A percentile compares a stretch with the other conserved stretches of the same genome.
Evolutionary conservation across 2,329 filamentous ascomycete species (phyloP).

Genomic region (Fusarium secorum): DNA sequence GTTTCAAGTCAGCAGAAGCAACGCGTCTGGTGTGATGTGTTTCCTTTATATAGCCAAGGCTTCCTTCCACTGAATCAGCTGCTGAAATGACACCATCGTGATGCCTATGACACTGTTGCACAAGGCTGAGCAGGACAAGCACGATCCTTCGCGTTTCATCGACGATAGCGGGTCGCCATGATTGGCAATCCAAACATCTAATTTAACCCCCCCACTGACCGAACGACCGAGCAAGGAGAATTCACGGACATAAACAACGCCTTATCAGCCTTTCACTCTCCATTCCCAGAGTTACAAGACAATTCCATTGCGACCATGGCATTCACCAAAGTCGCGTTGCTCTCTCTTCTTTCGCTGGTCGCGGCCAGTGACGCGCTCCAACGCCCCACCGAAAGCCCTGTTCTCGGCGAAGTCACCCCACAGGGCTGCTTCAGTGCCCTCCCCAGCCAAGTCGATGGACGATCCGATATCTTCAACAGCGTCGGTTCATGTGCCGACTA

Average conservation of each 20-base stretch:
- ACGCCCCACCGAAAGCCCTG: constrained; percentile 31
- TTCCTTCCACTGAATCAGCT: neutral
- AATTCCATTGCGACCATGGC: neutral
- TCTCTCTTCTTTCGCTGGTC: neutral
- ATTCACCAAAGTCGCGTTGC: neutral
- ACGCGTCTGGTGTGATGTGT: neutral
- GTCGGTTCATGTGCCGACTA: neutral
- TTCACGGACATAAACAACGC: neutral
- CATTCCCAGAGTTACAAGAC: neutral
- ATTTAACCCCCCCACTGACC: neutral
- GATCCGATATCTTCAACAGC: neutral
- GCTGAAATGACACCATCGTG: neutral
- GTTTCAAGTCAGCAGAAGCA: neutral
- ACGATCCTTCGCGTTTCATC: constrained; percentile 13
- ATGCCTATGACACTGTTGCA: neutral
- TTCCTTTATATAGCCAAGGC: neutral
- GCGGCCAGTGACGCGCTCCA: constrained; percentile 43
- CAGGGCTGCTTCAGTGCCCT: constrained; percentile 29
- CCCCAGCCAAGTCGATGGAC: neutral
- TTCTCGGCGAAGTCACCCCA: neutral
- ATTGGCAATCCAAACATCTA: neutral
- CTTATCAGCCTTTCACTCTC: neutral
- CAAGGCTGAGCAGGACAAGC: neutral
- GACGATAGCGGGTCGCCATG: neutral
- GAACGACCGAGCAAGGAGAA: neutral